Evolutionary conservation across 1,139 yeast species (phyloP), one percentile per base, ranked within the genome.

Genomic region (Kodamaea sp.): DNA sequence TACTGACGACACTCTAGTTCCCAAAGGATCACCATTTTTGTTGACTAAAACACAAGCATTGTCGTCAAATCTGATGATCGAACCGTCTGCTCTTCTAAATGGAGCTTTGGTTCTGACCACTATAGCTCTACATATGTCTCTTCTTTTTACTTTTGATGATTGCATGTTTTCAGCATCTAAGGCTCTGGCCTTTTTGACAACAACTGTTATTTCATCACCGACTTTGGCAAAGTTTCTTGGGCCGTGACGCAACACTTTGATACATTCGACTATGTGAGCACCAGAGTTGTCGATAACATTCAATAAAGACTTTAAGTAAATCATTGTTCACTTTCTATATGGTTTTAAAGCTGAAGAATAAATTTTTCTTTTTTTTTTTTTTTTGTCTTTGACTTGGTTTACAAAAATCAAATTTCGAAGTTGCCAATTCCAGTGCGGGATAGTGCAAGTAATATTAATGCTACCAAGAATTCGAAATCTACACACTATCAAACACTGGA

Each of bases 261-360:
- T 89, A 63, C 98, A 92, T 66, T 92, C 98, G 22, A 86, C 98
- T 44, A 89, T 68, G 59, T 85, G 88, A 5, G 97, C 98, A 26
- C 98, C 96, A 47, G 96, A 84, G 73, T 89, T 90, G 67, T 90
- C 97, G 47, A 90, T 84, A 48, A 89, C 96, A 62, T 85, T 89
- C 43, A 87, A 68, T 63, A 90, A 73, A n/a, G 95, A 73, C 70
- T 90, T 90, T 53, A 89, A 77, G 65, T 88, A 88, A 42, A 89
- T 79, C 97, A 89, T 89, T 41, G 40, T 28, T 24, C 39, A 12
- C 15, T 25, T 29, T 12, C 8, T 27, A 22, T 23, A 25, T 12
- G 24, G 25, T 31, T 8, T 15, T 5, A 15, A 20, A 15, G 24
- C 22, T 10, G 25, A 9, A 3, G 27, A 25, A 11, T n/a, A 28